Evolutionary conservation across 1,139 yeast genomes (phyloP).

Genomic region (Geotrichum aggregatum): DNA sequence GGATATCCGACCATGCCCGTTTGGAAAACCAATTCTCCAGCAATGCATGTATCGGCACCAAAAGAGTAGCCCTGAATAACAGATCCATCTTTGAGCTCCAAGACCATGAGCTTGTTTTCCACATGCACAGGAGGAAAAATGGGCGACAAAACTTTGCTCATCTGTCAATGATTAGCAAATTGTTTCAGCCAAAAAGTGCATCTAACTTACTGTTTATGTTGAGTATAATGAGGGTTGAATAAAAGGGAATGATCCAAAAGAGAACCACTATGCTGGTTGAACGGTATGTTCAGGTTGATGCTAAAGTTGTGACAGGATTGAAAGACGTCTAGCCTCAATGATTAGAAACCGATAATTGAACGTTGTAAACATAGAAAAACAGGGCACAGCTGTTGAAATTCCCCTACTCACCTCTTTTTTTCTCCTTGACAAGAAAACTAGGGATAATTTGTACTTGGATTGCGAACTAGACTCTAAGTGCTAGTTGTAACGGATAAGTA

Average conservation of each 20-base stretch:
- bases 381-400: background rate
- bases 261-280: background rate
- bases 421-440: background rate
- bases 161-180: conserved; percentile 1
- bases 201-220: background rate
- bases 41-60: conserved; percentile 84
- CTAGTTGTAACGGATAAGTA: background rate
- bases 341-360: background rate
- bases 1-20: conserved; percentile 99
- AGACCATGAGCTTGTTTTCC: conserved; percentile 75
- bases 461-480: conserved; percentile 6
- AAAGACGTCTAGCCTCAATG: background rate
- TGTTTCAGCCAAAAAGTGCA: background rate
- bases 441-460: conserved; percentile 5
- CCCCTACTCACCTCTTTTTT: conserved; percentile 8
- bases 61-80: conserved; percentile 94
- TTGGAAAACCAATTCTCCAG: conserved; percentile 98
- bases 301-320: background rate
- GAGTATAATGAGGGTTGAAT: background rate
- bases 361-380: background rate
- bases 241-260: background rate
- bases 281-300: background rate
- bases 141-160: conserved; percentile 44
- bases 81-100: conserved; percentile 88
- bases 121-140: conserved; percentile 85